These are phyloP conservation scores for Bipolaris cookei DNA, from an alignment of 2,329 filamentous ascomycete genomes.

Conservation along the genomic window DNA sequence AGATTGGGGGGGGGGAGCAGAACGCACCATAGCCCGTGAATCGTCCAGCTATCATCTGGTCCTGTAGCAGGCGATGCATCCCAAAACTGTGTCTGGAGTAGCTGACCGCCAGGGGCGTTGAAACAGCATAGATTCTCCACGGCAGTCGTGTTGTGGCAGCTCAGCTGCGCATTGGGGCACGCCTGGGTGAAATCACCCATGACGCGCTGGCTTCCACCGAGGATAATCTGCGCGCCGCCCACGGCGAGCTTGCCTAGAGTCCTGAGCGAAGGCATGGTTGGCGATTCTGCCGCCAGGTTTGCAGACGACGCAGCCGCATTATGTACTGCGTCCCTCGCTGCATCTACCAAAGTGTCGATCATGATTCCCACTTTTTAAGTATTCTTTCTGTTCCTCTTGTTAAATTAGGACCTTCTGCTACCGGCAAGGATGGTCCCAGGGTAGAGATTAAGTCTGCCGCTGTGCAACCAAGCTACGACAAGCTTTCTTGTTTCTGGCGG, in stretches of 20 bases:
- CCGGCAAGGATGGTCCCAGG: conserved; percentile 4
- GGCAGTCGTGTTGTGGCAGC: conserved; percentile 68
- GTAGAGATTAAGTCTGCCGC: background rate
- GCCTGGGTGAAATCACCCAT: conserved; percentile 32
- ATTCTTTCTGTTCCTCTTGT: background rate
- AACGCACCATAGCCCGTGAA: conserved; percentile 70
- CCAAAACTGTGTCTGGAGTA: conserved; percentile 81
- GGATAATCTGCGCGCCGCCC: conserved; percentile 43
- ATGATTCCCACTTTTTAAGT: conserved; percentile 23
- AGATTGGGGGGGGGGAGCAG: too few relatives aligned
- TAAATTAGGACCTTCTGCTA: conserved; percentile 5
- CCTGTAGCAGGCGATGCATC: conserved; percentile 70
- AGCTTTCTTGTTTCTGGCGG: conserved; percentile 33
- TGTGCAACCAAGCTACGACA: conserved; percentile 23
- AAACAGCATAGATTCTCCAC: conserved; percentile 75
- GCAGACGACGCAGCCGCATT: conserved; percentile 28
- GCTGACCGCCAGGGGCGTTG: conserved; percentile 72
- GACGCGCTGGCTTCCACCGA: conserved; percentile 35
- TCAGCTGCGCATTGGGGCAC: conserved; percentile 57
- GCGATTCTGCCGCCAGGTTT: conserved; percentile 26
- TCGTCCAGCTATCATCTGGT: conserved; percentile 73
- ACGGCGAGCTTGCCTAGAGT: conserved; percentile 48
- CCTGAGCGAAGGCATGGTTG: conserved; percentile 44
- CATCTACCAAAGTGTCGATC: conserved; percentile 29
- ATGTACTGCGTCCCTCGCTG: conserved; percentile 33